These are phyloP conservation scores for Paramecium tetraurelia DNA, from an alignment of 73 alveolate genomes.

Conservation along the genomic window DNA sequence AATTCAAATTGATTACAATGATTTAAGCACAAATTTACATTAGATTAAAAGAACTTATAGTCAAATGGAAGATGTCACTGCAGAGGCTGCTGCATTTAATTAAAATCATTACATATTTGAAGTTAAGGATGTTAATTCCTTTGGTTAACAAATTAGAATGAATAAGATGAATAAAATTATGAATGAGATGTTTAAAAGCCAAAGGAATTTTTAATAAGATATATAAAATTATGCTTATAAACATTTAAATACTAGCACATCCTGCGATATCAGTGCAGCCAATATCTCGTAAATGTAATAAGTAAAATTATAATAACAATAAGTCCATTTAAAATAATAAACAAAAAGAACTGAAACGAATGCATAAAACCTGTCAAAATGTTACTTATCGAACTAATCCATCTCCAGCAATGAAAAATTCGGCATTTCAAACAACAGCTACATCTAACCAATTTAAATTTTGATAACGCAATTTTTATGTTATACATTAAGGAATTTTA, in stretches of 20 bases:
- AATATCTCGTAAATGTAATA: neutral
- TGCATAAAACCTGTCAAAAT: neutral
- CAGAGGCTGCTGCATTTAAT: constrained; percentile 17
- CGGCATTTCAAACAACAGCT: constrained; percentile 12
- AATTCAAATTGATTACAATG: neutral
- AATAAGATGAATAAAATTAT: neutral
- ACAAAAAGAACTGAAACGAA: neutral
- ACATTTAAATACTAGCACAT: neutral
- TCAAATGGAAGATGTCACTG: neutral
- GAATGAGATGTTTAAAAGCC: neutral
- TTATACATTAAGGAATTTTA: neutral
- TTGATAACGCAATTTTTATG: neutral
- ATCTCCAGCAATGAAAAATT: neutral
- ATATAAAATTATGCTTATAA: neutral
- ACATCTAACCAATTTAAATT: neutral
- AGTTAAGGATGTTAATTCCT: constrained; percentile 28
- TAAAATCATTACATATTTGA: constrained; percentile 29
- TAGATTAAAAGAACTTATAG: neutral
- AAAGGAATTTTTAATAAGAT: neutral
- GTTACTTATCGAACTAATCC: neutral
- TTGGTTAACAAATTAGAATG: constrained; percentile 43
- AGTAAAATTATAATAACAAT: neutral
- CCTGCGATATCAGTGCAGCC: neutral
- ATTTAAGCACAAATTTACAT: neutral
- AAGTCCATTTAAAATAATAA: neutral